Conservation (phyloP, 2,329 filamentous ascomycete genomes). For the Lachnellula hyalina region DNA sequence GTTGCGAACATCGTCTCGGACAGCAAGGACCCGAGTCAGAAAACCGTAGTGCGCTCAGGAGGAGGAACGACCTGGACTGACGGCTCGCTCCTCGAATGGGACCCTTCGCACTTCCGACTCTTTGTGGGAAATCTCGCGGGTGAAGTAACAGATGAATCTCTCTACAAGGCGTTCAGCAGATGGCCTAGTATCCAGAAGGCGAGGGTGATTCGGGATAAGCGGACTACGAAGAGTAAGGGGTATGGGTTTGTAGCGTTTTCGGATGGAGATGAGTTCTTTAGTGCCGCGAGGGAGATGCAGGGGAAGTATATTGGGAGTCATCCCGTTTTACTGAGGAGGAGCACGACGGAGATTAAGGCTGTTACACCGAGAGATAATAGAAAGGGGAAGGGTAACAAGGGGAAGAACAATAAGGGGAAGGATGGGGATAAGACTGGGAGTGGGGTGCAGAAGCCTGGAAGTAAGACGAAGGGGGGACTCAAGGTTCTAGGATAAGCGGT, state of each 20-base stretch:
- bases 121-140: constrained; percentile 97
- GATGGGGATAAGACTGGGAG: constrained; percentile 37
- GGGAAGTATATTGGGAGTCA: constrained; percentile 99
- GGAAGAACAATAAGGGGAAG: constrained; percentile 34
- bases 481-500: constrained; percentile 48
- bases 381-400: constrained; percentile 37
- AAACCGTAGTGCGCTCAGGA: constrained; percentile 82
- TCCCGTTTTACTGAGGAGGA: constrained; percentile 80
- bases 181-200: constrained; percentile 90
- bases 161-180: constrained; percentile 86
- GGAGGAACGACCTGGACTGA: constrained; percentile 94
- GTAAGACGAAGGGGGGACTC: constrained; percentile 63
- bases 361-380: constrained; percentile 62
- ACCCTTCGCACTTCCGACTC: constrained; percentile 86
- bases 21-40: constrained; percentile 56
- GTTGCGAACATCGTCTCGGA: constrained; percentile 37
- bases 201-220: constrained; percentile 89
- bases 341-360: constrained; percentile 85
- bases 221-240: constrained; percentile 91
- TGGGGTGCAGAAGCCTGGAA: constrained; percentile 56
- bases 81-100: constrained; percentile 85
- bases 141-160: constrained; percentile 92
- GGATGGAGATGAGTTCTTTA: constrained; percentile 93
- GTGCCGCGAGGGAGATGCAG: constrained; percentile 95
- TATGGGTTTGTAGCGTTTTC: constrained; percentile 96